Evolutionary conservation across 257 asterid species (phyloP).

Genomic region (Salvia hispanica): DNA sequence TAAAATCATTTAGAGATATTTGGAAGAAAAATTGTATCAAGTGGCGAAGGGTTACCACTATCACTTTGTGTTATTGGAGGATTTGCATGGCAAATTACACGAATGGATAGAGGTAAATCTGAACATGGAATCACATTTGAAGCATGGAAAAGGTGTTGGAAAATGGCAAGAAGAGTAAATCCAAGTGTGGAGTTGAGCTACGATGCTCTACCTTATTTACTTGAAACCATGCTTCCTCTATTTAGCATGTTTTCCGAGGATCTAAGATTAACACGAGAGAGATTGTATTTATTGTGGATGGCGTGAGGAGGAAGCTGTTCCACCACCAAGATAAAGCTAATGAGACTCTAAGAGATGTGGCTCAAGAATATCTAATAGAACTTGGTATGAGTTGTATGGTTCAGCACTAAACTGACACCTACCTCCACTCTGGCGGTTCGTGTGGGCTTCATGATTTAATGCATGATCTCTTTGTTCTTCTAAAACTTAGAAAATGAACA

Average conservation of each 20-base stretch:
- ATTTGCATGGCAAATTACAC: background rate
- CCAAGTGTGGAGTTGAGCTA: conserved; percentile 29
- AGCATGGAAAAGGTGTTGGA: background rate
- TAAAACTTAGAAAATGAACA: background rate
- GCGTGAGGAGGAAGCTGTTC: conserved; percentile 34
- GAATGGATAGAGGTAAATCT: background rate
- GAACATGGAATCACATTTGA: background rate
- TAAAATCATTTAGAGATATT: background rate
- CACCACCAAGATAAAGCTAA: background rate
- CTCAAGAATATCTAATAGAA: conserved; percentile 29
- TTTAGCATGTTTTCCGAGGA: conserved; percentile 19
- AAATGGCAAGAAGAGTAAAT: background rate
- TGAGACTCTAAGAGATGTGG: conserved; percentile 32
- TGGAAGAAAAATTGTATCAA: background rate
- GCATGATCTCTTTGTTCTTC: background rate
- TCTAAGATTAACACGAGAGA: background rate
- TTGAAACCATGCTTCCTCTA: conserved; percentile 34
- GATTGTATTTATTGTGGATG: conserved; percentile 23
- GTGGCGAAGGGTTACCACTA: background rate
- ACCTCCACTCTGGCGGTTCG: background rate
- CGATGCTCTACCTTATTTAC: conserved; percentile 32
- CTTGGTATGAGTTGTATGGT: conserved; percentile 26
- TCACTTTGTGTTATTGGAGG: conserved; percentile 1
- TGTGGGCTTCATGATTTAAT: background rate
- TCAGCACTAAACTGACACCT: background rate